Evolutionary conservation across 148 eudicot species (phyloP).

Genomic region (Diospyros lotus): DNA sequence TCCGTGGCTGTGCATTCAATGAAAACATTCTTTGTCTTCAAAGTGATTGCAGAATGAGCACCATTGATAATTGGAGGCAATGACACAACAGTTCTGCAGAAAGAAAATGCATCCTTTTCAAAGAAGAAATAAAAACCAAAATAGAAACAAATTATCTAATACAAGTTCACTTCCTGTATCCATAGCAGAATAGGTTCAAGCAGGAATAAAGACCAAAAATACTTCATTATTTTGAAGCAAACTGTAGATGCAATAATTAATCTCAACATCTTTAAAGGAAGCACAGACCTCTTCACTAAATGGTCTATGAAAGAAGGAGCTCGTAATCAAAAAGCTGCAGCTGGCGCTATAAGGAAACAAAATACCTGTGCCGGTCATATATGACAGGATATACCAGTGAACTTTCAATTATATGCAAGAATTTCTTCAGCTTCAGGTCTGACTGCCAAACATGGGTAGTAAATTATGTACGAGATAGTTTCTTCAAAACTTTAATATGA

Average conservation of each 20-base stretch:
- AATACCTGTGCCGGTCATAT: slow-evolving; percentile 77
- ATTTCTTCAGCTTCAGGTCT: slow-evolving; percentile 93
- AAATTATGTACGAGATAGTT: neutral
- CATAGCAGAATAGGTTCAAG: neutral
- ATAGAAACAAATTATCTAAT: neutral
- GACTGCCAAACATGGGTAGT: slow-evolving; percentile 46
- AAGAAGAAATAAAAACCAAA: neutral
- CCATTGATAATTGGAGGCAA: slow-evolving; percentile 95
- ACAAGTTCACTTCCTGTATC: neutral
- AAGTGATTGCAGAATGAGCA: slow-evolving; percentile 83
- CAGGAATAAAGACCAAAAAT: no score
- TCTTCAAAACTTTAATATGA: neutral
- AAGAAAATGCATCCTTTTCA: slow-evolving; percentile 1
- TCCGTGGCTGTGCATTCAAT: slow-evolving; percentile 99
- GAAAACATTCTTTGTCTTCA: slow-evolving; percentile 87
- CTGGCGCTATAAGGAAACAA: slow-evolving; percentile 10
- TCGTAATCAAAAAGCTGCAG: neutral
- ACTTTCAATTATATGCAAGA: slow-evolving; percentile 79
- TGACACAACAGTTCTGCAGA: slow-evolving; percentile 86
- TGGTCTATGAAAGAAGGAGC: neutral
- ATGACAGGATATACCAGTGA: slow-evolving; percentile 89
- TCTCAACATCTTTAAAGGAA: neutral
- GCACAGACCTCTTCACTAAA: neutral
- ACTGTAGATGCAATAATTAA: neutral
- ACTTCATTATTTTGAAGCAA: neutral